phyloP scores from a whole-genome alignment of 2,329 filamentous ascomycete genomes.

The Magnaporthiopsis poae region DNA sequence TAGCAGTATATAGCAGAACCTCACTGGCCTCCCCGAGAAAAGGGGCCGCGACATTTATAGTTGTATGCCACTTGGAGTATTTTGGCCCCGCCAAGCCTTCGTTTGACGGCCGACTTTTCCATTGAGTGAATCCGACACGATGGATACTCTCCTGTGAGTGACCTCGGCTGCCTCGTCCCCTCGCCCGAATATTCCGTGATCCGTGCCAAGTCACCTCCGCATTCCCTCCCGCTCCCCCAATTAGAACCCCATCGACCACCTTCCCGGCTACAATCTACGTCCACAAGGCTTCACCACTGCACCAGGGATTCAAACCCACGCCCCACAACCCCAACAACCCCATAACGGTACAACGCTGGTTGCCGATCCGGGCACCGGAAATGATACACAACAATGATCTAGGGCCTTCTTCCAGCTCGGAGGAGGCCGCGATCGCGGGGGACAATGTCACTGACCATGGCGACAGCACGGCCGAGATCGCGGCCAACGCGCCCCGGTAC shows the following conservation, averaged over 20 bases:
- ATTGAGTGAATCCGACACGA: background rate
- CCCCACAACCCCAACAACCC: background rate
- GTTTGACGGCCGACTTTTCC: background rate
- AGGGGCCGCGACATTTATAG: background rate
- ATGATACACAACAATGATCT: background rate
- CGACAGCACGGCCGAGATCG: slow-evolving; percentile 74
- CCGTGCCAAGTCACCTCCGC: background rate
- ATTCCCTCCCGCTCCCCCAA: background rate
- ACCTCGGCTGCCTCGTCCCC: background rate
- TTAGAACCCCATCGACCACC: background rate
- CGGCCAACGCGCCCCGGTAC: slow-evolving; percentile 80
- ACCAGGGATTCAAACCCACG: background rate
- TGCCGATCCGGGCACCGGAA: background rate
- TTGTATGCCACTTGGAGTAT: background rate
- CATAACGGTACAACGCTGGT: background rate
- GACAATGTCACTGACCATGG: slow-evolving; percentile 22
- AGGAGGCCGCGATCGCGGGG: background rate
- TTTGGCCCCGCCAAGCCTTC: background rate
- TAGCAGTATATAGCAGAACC: background rate
- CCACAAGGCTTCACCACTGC: background rate
- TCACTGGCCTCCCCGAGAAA: background rate
- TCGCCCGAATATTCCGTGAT: background rate
- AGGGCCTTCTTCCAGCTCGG: background rate
- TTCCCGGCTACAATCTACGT: background rate
- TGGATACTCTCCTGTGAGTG: slow-evolving; percentile 13